Evolutionary conservation across 441 rosid species (phyloP).

Genomic region (Populus hybrid): DNA sequence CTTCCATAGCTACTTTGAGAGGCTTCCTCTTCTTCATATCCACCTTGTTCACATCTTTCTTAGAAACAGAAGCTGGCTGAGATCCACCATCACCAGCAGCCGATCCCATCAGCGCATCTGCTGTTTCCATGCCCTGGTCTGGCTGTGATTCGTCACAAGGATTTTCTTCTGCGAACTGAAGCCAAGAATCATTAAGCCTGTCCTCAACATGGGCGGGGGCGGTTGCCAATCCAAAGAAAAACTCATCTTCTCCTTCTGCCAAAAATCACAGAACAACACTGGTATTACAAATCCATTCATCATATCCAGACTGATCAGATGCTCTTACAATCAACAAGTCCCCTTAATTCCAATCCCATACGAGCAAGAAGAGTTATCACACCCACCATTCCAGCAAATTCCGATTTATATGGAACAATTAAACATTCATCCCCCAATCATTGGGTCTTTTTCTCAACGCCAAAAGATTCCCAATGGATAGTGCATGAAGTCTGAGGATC

Average conservation of each 20-base stretch:
- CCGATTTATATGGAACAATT: background rate
- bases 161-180: constrained; percentile 72
- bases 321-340: background rate
- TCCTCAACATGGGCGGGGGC: constrained; percentile 98
- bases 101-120: constrained; percentile 46
- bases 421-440: background rate
- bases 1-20: constrained; percentile 75
- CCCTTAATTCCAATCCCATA: background rate
- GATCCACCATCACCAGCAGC: constrained; percentile 59
- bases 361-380: background rate
- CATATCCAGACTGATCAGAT: background rate
- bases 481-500: background rate
- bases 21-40: constrained; percentile 40
- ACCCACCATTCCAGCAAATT: background rate
- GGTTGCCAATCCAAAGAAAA: constrained; percentile 97
- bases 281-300: background rate
- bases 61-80: constrained; percentile 30
- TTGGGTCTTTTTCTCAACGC: background rate
- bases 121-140: constrained; percentile 28
- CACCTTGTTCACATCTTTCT: constrained; percentile 22
- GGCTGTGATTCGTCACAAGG: constrained; percentile 40
- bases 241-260: constrained; percentile 47
- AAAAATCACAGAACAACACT: background rate
- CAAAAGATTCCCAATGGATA: background rate
- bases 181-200: constrained; percentile 92